Conservation (phyloP, 1,139 yeast genomes). For the Hyphopichia burtonii region DNA sequence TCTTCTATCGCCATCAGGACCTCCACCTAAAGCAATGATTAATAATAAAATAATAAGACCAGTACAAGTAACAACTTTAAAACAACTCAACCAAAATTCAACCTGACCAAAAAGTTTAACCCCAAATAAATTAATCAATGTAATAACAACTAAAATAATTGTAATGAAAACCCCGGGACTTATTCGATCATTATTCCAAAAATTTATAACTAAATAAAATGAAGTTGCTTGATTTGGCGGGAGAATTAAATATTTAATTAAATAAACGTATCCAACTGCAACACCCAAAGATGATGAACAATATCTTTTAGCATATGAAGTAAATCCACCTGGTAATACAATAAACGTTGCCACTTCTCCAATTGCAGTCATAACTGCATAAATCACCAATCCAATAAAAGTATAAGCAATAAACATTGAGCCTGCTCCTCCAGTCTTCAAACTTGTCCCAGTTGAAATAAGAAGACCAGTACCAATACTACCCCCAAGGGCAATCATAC, state of each 20-base stretch:
- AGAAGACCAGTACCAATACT: conserved; percentile 65
- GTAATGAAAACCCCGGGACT: conserved; percentile 64
- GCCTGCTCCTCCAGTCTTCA: conserved; percentile 62
- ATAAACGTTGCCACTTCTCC: conserved; percentile 77
- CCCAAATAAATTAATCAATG: conserved; percentile 61
- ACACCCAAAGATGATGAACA: conserved; percentile 72
- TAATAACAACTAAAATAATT: conserved; percentile 35
- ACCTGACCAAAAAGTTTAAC: conserved; percentile 62
- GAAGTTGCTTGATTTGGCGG: conserved; percentile 66
- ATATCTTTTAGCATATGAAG: conserved; percentile 67
- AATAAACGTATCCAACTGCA: conserved; percentile 70
- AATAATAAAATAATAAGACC: conserved; percentile 51
- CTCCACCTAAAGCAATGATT: conserved; percentile 56
- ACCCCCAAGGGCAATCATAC: conserved; percentile 67
- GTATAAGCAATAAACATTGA: conserved; percentile 59
- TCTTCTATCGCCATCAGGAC: conserved; percentile 57
- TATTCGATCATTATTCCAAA: conserved; percentile 44
- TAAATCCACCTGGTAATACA: conserved; percentile 69
- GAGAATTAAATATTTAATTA: conserved; percentile 34
- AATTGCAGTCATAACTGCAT: conserved; percentile 65
- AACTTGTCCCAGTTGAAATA: conserved; percentile 68
- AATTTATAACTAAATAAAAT: conserved; percentile 58
- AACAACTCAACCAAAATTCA: conserved; percentile 63
- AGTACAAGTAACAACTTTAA: conserved; percentile 58
- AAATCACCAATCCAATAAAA: conserved; percentile 62